A percentile compares a stretch with the other conserved stretches of the same genome.
These are phyloP conservation scores for Eucalyptus shirleyi DNA, from an alignment of 345 rosid genomes.

Conservation along the genomic window DNA sequence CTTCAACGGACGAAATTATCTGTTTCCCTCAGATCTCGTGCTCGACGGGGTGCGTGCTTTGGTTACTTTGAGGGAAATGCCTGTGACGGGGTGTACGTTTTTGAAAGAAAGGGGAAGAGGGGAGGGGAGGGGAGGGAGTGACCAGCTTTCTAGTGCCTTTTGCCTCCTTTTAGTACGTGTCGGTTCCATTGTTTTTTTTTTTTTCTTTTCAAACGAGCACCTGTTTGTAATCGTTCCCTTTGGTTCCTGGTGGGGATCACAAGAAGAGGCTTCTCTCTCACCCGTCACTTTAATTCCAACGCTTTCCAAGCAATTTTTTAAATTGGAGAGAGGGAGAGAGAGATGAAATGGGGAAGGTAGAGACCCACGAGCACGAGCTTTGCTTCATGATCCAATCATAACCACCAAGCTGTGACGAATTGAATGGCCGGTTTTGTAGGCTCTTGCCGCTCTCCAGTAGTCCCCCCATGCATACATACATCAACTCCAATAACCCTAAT, in stretches of 20 bases:
- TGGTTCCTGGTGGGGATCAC: conserved; percentile 22
- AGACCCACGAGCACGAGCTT: conserved; percentile 42
- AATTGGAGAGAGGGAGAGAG: neutral
- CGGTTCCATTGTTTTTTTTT: conserved; percentile 2
- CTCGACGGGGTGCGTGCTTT: neutral
- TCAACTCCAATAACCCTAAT: neutral
- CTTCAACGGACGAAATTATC: neutral
- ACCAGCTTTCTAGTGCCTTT: neutral
- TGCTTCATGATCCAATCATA: conserved; percentile 34
- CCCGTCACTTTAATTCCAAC: conserved; percentile 8
- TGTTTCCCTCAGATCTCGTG: neutral
- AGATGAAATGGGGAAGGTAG: neutral
- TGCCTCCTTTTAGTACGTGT: neutral
- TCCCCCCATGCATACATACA: neutral
- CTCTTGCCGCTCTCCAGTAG: neutral
- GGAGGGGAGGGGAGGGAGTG: neutral
- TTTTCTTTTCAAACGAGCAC: neutral
- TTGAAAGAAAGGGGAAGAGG: conserved; percentile 1
- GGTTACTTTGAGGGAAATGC: neutral
- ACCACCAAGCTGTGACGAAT: conserved; percentile 5
- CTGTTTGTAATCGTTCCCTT: conserved; percentile 6
- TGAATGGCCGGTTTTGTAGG: neutral
- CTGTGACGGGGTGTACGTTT: neutral
- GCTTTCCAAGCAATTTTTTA: neutral
- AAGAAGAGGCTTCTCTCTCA: neutral